Conservation (phyloP, 768 basidiomycete species). For the Hygrophoropsis aurantiaca region DNA sequence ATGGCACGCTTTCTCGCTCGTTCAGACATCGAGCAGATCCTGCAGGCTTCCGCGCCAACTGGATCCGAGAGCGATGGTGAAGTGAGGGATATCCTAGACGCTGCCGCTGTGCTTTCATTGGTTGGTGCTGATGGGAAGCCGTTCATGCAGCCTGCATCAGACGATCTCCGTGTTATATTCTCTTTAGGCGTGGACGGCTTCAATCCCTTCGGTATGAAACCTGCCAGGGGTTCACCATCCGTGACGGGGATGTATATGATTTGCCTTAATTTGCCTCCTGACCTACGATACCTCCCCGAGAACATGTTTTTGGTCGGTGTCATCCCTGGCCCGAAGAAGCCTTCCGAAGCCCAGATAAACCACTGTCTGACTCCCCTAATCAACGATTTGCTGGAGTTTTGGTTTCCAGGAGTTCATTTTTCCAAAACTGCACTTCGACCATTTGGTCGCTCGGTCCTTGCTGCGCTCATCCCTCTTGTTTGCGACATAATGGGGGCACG, state of each 20-base stretch:
- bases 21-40: slow-evolving; percentile 22
- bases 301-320: slow-evolving; percentile 41
- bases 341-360: slow-evolving; percentile 32
- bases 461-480: slow-evolving; percentile 30
- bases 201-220: slow-evolving; percentile 32
- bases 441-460: slow-evolving; percentile 24
- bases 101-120: slow-evolving; percentile 20
- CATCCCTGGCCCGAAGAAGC: slow-evolving; percentile 41
- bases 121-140: slow-evolving; percentile 22
- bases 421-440: slow-evolving; percentile 17
- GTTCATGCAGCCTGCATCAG: slow-evolving; percentile 13
- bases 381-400: slow-evolving; percentile 32
- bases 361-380: slow-evolving; percentile 38
- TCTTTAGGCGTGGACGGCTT: slow-evolving; percentile 37
- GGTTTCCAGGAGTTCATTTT: slow-evolving; percentile 29
- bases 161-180: slow-evolving; percentile 20
- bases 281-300: slow-evolving; percentile 30
- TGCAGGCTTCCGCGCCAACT: slow-evolving; percentile 18
- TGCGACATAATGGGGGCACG: slow-evolving; percentile 35
- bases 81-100: slow-evolving; percentile 19
- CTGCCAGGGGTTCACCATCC: slow-evolving; percentile 22
- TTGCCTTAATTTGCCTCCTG: slow-evolving; percentile 37
- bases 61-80: too few species aligned
- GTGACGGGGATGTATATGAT: slow-evolving; percentile 28
- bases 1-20: slow-evolving; percentile 21